A percentile compares a stretch with the other conserved stretches of the same genome.
Evolutionary conservation across 2,329 filamentous ascomycete species (phyloP).

Genomic region (Fusarium musae): DNA sequence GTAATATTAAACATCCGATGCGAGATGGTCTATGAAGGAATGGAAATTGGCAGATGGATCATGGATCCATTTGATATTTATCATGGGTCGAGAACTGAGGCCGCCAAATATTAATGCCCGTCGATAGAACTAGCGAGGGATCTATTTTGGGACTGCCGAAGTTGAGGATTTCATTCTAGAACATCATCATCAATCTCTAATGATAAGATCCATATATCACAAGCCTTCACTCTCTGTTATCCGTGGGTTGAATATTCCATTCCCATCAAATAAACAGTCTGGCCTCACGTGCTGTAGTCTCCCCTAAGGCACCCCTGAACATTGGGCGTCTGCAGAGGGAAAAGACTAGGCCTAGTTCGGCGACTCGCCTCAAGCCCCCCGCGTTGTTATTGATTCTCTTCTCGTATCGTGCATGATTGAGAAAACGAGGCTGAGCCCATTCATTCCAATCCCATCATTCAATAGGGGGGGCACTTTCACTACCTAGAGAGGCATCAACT

Average conservation of each 20-base stretch:
- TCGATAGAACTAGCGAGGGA: not conserved
- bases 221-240: not conserved
- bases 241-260: not conserved
- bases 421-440: conserved; percentile 28
- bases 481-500: not conserved
- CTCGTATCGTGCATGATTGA: conserved; percentile 28
- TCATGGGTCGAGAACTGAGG: conserved; percentile 13
- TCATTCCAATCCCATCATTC: not conserved
- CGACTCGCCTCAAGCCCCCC: conserved; percentile 13
- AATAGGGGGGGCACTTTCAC: conserved; percentile 29
- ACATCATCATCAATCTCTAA: not conserved
- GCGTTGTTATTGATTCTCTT: conserved; percentile 20
- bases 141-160: not conserved
- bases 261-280: not conserved
- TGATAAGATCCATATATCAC: not conserved
- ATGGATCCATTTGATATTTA: conserved; percentile 11
- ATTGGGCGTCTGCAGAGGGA: not conserved
- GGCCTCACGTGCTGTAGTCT: conserved; percentile 20
- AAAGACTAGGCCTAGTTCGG: conserved; percentile 22
- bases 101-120: not conserved
- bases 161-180: not conserved
- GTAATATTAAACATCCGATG: conserved; percentile 8
- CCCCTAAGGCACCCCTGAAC: conserved; percentile 15
- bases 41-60: conserved; percentile 17
- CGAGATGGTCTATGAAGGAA: not conserved